phyloP scores from a whole-genome alignment of 2,329 filamentous ascomycete species.

The Aspergillus fischeri region DNA sequence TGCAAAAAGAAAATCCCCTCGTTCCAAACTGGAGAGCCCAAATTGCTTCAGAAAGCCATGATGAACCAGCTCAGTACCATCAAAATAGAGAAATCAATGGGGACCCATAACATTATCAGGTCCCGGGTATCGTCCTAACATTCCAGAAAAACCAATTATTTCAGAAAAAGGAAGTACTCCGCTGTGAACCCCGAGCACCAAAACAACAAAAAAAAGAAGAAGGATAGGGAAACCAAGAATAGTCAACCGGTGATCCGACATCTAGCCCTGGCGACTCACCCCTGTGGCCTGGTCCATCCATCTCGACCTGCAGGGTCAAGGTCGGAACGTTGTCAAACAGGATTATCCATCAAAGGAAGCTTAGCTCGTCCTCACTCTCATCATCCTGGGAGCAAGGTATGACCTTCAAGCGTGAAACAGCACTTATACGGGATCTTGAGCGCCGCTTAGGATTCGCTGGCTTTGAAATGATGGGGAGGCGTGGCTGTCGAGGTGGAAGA shows the following conservation, averaged over 20 bases:
- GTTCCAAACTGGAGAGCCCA: neutral
- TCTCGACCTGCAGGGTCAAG: neutral
- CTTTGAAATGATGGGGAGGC: neutral
- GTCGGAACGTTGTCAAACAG: neutral
- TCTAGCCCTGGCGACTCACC: neutral
- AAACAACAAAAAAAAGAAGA: neutral
- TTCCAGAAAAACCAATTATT: neutral
- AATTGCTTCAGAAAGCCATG: neutral
- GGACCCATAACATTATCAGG: neutral
- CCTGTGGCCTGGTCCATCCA: neutral
- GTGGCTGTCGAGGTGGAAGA: neutral
- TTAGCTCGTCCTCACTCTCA: constrained; percentile 37
- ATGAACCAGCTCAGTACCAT: neutral
- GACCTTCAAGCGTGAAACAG: constrained; percentile 9
- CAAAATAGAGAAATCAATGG: neutral
- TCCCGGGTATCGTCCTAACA: neutral
- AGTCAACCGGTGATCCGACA: neutral
- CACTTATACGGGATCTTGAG: neutral
- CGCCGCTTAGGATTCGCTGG: neutral
- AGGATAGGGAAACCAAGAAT: neutral
- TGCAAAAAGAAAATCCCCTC: neutral
- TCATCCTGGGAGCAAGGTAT: constrained; percentile 27
- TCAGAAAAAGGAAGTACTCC: neutral
- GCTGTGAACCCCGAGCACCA: neutral
- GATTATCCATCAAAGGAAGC: constrained; percentile 26